Base-by-base conservation (phyloP, 176 grass and related monocot species). In the Triticum urartu region DNA sequence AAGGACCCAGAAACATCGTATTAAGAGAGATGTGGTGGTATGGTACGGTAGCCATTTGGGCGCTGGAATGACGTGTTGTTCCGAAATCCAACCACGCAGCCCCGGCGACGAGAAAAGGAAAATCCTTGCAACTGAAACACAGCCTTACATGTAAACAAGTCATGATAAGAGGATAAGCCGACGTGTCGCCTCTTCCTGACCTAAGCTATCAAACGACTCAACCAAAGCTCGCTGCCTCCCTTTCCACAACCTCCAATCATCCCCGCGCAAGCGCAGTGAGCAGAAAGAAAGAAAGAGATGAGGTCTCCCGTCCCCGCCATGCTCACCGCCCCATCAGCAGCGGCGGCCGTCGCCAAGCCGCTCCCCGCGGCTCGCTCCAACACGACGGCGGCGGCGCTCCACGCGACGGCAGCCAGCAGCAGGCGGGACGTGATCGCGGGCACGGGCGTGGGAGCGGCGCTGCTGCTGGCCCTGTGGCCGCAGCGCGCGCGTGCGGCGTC, bases 141-240 rank as follows among this genome's bases (percentile, higher is more conserved):
- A 76, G 86, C 81, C 86, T n/a, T 43, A 10, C 81, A 85, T 47
- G 33, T 21, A 12, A 62, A 20, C 24, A 18, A 17, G 78, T 78
- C 63, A 10, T 45, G 90, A 91, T 91, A 88, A 91, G 86, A 52
- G 4, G 90, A 91, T 91, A 91, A 91, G 86, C 71, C 79, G 71
- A 88, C 81, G 82, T 85, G 86, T 88, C 86, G 10, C 18, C 35
- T 60, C 63, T 79, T 59, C 63, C 38, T 5, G 66, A 45, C 58
- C 40, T 5, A 54, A 14, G 9, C 60, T 2, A 71, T 72, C 54
- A 10, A 34, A 18, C 79, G 35, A 15, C 21, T 66, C 69, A 32
- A 70, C 25, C 81, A 50, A 30, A 38, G 45, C 45, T 35, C 50
- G 26, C 50, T 50, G 71, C 71, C 21, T 69, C 38, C 38, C 69